Percentiles rank a stretch among this genome's conserved stretches.
These are phyloP conservation scores for Calocybe indica DNA, from an alignment of 768 basidiomycete genomes.

Conservation along the genomic window DNA sequence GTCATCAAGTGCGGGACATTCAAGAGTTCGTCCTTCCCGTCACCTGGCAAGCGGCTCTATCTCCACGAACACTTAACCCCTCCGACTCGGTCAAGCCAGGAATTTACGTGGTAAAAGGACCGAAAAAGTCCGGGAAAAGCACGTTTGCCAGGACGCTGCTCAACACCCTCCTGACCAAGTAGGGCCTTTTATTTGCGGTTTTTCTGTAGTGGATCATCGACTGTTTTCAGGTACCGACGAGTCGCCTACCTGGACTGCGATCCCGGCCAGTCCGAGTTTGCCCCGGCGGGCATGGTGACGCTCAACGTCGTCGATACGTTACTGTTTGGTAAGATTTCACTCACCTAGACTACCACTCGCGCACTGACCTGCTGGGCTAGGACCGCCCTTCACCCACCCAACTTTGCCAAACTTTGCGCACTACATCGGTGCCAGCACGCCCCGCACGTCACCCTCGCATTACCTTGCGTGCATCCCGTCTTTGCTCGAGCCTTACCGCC, in stretches of 20 bases:
- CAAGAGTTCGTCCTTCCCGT: slow-evolving; percentile 29
- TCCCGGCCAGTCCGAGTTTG: slow-evolving; percentile 91
- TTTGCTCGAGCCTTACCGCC: slow-evolving; percentile 58
- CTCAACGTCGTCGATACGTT: slow-evolving; percentile 65
- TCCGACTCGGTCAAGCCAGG: slow-evolving; percentile 18
- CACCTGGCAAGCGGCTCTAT: slow-evolving; percentile 33
- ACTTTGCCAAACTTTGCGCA: slow-evolving; percentile 68
- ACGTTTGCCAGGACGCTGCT: slow-evolving; percentile 72
- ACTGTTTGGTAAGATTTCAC: slow-evolving; percentile 53
- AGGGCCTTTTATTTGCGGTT: slow-evolving; percentile 10
- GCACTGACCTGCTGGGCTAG: slow-evolving; percentile 28
- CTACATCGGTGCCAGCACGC: slow-evolving; percentile 75
- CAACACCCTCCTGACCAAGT: slow-evolving; percentile 64
- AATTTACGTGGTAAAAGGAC: slow-evolving; percentile 67
- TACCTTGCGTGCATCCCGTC: slow-evolving; percentile 70
- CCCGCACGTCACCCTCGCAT: slow-evolving; percentile 66
- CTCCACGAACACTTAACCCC: slow-evolving; percentile 7
- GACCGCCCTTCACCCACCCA: slow-evolving; percentile 86
- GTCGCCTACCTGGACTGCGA: slow-evolving; percentile 94
- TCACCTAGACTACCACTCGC: background rate
- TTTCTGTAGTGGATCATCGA: background rate
- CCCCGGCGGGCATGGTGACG: slow-evolving; percentile 79
- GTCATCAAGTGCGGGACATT: slow-evolving; percentile 29
- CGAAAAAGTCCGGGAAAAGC: slow-evolving; percentile 88
- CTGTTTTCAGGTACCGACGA: slow-evolving; percentile 52